Evolutionary conservation across 345 rosid species (phyloP), one percentile per base, ranked within the genome.

Genomic region (Ceriops zippeliana): DNA sequence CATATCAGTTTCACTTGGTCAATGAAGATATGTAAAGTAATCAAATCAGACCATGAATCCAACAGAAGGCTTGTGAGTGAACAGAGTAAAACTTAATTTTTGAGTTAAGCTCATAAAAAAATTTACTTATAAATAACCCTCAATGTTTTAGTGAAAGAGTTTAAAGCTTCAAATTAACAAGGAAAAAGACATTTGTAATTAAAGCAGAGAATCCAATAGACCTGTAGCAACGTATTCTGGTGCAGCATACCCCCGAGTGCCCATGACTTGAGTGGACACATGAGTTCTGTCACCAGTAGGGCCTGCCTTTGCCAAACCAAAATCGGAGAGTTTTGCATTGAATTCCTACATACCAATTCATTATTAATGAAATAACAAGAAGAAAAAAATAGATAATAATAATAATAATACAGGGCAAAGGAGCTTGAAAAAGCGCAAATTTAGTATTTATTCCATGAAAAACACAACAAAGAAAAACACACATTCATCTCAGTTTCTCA

Each of bases 181-280:
- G 57, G 63, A 59, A 66, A 73, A 6, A 42, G 20, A 1, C 30
- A 46, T 30, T 59, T 62, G 71, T 19, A 47, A 13, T 66, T 22
- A 21, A 30, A 35, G 37, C 52, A 21, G 27, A 42, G 46, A 27
- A 71, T 13, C 65, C 22, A 52, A 72, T 87, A 66, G 52, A 93
- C 98, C 98, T 66, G 98, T 93, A 58, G 98, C 98, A 77, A 93
- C 87, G 71, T 93, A 93, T 78, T 93, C 98, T 54, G 98, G 98
- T 6, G 98, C 98, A 17, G 97, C 98, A 59, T 93, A 93, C 19
- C 98, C 98, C 9, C 85, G 96, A 58, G 98, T 93, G 70, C 98
- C 98, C 92, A 93, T 86, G 72, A 93, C 96, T 76, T 89, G 98
- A 53, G 98, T 93, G 46, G 98, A 91, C 38, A 93, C 98, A 63